Conservation (phyloP, 2,329 filamentous ascomycete genomes). For the Fusarium illudens region DNA sequence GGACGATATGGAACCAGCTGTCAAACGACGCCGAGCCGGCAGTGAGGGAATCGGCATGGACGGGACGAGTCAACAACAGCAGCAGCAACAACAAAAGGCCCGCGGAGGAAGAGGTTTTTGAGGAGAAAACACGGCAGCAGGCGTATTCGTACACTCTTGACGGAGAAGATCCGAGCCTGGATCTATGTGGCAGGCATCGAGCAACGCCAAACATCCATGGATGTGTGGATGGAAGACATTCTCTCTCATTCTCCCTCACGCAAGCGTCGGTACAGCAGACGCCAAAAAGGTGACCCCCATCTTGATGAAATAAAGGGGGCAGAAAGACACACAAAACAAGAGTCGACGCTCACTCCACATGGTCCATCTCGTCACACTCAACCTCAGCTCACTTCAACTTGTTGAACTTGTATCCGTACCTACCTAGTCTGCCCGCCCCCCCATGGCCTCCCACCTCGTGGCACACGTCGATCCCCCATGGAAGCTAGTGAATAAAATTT, state of each 20-base stretch:
- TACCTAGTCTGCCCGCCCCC: not conserved
- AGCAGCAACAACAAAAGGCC: not conserved
- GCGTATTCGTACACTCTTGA: not conserved
- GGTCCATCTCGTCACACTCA: not conserved
- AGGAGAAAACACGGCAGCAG: not conserved
- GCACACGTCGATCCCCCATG: slow-evolving; percentile 1
- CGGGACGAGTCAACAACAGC: too few relatives aligned
- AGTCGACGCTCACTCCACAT: not conserved
- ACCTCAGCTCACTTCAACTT: not conserved
- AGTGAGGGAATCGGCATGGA: not conserved
- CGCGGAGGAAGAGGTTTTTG: not conserved
- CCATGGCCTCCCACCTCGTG: slow-evolving; percentile 1
- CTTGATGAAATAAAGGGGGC: not conserved
- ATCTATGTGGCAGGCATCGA: not conserved
- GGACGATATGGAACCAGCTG: not conserved
- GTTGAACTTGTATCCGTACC: not conserved
- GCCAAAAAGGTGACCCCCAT: not conserved
- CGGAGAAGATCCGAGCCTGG: not conserved
- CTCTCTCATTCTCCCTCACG: not conserved
- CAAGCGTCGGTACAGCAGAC: not conserved
- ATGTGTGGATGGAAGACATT: too few relatives aligned
- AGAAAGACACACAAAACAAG: not conserved
- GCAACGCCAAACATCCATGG: not conserved
- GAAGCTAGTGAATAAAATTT: not conserved
- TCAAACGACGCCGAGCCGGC: not conserved